These are phyloP conservation scores for Parasarocladium wereldwijsianum DNA, from an alignment of 2,329 filamentous ascomycete genomes.

Conservation along the genomic window DNA sequence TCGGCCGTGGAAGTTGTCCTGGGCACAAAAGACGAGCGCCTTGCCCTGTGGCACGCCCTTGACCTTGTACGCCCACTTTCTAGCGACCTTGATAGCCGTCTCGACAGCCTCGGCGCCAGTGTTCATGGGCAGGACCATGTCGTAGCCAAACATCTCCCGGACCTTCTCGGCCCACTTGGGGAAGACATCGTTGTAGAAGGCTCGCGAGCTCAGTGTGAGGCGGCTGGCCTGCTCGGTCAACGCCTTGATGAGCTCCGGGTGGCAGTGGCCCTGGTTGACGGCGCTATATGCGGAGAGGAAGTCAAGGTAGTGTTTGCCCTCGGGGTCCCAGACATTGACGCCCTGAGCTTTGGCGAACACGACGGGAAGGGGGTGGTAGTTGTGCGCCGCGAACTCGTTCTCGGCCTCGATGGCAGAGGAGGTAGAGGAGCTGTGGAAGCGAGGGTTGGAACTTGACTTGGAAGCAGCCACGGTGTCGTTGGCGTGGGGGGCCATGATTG, in stretches of 20 bases:
- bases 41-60: slow-evolving; percentile 78
- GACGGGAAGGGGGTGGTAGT: slow-evolving; percentile 93
- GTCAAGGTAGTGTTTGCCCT: slow-evolving; percentile 89
- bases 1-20: slow-evolving; percentile 92
- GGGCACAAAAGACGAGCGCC: slow-evolving; percentile 69
- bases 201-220: slow-evolving; percentile 81
- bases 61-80: slow-evolving; percentile 96
- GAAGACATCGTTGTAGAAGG: slow-evolving; percentile 98
- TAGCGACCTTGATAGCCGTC: slow-evolving; percentile 87
- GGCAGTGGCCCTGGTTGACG: slow-evolving; percentile 96
- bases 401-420: slow-evolving; percentile 67
- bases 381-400: slow-evolving; percentile 81
- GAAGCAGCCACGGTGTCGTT: slow-evolving; percentile 20
- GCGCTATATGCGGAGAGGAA: slow-evolving; percentile 97
- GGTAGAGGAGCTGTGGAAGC: slow-evolving; percentile 65
- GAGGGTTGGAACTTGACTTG: slow-evolving; percentile 19
- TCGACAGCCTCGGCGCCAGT: slow-evolving; percentile 93
- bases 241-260: slow-evolving; percentile 87
- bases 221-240: slow-evolving; percentile 79
- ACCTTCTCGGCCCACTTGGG: slow-evolving; percentile 90
- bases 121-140: slow-evolving; percentile 98
- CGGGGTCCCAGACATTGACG: slow-evolving; percentile 89
- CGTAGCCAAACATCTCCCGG: slow-evolving; percentile 77
- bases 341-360: slow-evolving; percentile 81
- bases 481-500: slow-evolving; percentile 46